Conservation (phyloP, 768 basidiomycete genomes). For the Boletus rufocinnamomeus region DNA sequence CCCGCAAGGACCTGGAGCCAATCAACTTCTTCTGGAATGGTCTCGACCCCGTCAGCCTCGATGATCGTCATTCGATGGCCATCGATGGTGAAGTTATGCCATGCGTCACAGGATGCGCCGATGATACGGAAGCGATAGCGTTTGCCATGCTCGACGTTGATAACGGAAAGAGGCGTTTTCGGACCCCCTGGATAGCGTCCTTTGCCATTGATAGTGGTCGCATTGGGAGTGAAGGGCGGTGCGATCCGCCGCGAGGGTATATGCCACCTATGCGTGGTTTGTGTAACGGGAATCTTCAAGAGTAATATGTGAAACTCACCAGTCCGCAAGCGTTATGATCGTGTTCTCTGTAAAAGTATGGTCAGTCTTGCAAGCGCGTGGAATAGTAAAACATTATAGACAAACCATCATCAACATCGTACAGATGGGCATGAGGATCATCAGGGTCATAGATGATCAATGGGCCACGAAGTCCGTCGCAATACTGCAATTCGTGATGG, state of each 20-base stretch:
- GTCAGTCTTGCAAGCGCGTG: neutral
- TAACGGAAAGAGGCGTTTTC: conserved; percentile 36
- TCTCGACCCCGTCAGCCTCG: conserved; percentile 44
- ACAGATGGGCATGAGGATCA: conserved; percentile 43
- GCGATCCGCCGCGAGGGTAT: conserved; percentile 18
- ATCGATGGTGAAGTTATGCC: conserved; percentile 37
- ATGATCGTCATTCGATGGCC: conserved; percentile 43
- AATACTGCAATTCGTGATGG: conserved; percentile 41
- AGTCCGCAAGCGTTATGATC: conserved; percentile 46
- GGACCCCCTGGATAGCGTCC: conserved; percentile 42
- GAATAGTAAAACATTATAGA: neutral
- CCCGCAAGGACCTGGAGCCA: conserved; percentile 45
- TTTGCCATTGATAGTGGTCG: conserved; percentile 48
- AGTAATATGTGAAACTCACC: conserved; percentile 32
- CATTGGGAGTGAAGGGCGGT: conserved; percentile 33
- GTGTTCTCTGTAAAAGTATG: conserved; percentile 36
- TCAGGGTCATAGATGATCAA: conserved; percentile 48
- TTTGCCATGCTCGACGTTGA: conserved; percentile 40
- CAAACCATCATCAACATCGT: conserved; percentile 50
- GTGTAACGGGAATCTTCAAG: neutral
- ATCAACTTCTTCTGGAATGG: conserved; percentile 39
- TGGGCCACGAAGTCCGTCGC: conserved; percentile 45
- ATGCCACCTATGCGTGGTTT: conserved; percentile 30
- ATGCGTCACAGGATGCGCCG: conserved; percentile 37
- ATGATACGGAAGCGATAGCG: conserved; percentile 44